phyloP scores from a whole-genome alignment of 345 rosid genomes.

The Lepidium africanum region DNA sequence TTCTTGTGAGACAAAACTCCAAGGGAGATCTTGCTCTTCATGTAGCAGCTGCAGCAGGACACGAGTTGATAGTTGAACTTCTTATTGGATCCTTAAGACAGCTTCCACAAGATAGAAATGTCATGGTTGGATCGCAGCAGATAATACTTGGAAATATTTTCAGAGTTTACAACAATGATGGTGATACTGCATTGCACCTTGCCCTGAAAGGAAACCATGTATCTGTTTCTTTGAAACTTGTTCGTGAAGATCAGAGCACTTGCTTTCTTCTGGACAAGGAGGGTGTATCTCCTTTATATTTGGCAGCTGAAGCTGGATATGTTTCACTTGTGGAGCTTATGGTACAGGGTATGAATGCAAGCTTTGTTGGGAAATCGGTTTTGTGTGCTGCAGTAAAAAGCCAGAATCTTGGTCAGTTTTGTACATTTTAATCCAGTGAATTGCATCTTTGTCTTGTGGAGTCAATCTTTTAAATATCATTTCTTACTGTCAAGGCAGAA shows the following conservation, averaged over 20 bases:
- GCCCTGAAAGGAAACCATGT: constrained; percentile 10
- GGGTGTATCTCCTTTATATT: constrained; percentile 12
- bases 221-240: constrained; percentile 9
- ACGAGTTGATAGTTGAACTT: background rate
- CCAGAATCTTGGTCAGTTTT: constrained; percentile 6
- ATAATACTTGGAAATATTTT: background rate
- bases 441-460: background rate
- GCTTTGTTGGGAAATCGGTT: constrained; percentile 16
- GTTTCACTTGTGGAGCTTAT: background rate
- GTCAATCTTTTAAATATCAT: background rate
- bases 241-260: background rate
- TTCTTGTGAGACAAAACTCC: background rate
- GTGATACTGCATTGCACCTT: constrained; percentile 23
- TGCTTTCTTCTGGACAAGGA: constrained; percentile 10
- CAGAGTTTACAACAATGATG: constrained; percentile 10
- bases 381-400: constrained; percentile 13
- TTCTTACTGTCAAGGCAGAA: background rate
- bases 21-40: constrained; percentile 26
- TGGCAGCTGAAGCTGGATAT: constrained; percentile 18
- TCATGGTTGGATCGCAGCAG: background rate
- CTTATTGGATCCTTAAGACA: background rate
- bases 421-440: background rate
- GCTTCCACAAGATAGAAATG: background rate
- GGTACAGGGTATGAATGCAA: background rate
- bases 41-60: constrained; percentile 17